Percentiles rank a stretch among this genome's conserved stretches.
Evolutionary conservation across 345 rosid species (phyloP).

Genomic region (Hibiscus tridactylites): DNA sequence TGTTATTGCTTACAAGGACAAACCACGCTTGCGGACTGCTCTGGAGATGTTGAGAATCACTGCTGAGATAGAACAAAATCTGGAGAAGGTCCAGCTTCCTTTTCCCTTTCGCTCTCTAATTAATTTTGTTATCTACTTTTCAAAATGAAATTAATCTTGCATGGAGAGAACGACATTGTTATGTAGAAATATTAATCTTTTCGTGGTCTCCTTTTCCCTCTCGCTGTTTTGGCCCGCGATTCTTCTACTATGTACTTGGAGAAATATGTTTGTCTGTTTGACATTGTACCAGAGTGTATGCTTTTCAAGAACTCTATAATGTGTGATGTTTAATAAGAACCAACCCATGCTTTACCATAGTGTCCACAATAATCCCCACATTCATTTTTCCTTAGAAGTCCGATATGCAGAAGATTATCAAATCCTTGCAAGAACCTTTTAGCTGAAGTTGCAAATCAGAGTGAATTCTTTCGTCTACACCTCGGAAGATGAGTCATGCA

Average conservation of each 20-base stretch:
- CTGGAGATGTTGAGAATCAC: conserved; percentile 71
- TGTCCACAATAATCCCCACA: not conserved
- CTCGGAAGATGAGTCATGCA: not conserved
- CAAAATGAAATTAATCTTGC: not conserved
- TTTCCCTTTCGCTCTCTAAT: not conserved
- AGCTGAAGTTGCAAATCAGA: not conserved
- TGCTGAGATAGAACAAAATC: conserved; percentile 54
- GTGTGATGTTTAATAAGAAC: not conserved
- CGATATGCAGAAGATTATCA: not conserved
- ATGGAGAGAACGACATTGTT: too few species aligned
- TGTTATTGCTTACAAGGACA: conserved; percentile 66
- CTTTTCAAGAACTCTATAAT: not conserved
- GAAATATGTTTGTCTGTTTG: not conserved
- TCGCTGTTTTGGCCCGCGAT: not conserved
- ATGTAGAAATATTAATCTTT: too few species aligned
- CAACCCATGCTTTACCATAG: not conserved
- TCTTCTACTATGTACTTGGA: not conserved
- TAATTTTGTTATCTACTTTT: not conserved
- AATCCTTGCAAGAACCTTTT: not conserved
- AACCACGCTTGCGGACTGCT: conserved; percentile 71
- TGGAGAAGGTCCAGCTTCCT: conserved; percentile 40
- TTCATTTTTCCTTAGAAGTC: not conserved
- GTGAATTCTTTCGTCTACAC: not conserved
- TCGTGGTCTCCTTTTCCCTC: too few species aligned
- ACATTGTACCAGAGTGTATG: not conserved